Base-by-base conservation (phyloP, 257 asterid genomes). In the Gentiana straminea region DNA sequence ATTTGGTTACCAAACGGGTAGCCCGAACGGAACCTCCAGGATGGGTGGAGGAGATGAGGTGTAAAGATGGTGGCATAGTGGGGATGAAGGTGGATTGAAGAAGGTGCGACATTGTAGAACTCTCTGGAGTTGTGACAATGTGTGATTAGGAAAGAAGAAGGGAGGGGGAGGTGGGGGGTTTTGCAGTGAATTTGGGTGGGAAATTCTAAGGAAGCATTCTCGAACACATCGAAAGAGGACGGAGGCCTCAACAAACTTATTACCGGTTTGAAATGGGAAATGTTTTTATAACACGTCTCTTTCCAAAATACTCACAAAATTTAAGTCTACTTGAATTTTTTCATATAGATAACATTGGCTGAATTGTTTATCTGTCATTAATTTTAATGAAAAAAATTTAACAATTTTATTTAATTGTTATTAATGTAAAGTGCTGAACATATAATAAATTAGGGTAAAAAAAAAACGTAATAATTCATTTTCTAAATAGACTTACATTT, bases 71-170 rank as follows among this genome's bases (percentile, higher is more conserved):
- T 2, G 82, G 77, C 35, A 75, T 76, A 62, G 88, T 57, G 70
- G 95, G 89, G 63, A 77, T 64, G 76, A 84, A 81, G 64, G 93
- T 70, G 10, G 85, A 68, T 57, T 77, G 89, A 54, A 89, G 93
- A 24, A 89, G 85, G 76, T 82, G 90, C 66, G 97, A 75, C 97
- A 89, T 89, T 41, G 77, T 57, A 43, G n/a, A n/a, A n/a, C n/a
- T n/a, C n/a, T n/a, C n/a, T n/a, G n/a, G n/a, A n/a, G n/a, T n/a
- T n/a, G n/a, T n/a, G n/a, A n/a, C n/a, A n/a, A n/a, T n/a, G n/a
- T n/a, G n/a, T n/a, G n/a, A n/a, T n/a, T n/a, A n/a, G n/a, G 33
- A 24, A 36, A 35, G 45, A 55, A 54, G 38, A 41, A 33, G 54
- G 34, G 13, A 11, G 47, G 24, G 34, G 4, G 35, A 13, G 37